A percentile compares a stretch with the other conserved stretches of the same genome.
Evolutionary conservation across 164 flowering plant species (phyloP).

Genomic region (Nymphaea colorata): DNA sequence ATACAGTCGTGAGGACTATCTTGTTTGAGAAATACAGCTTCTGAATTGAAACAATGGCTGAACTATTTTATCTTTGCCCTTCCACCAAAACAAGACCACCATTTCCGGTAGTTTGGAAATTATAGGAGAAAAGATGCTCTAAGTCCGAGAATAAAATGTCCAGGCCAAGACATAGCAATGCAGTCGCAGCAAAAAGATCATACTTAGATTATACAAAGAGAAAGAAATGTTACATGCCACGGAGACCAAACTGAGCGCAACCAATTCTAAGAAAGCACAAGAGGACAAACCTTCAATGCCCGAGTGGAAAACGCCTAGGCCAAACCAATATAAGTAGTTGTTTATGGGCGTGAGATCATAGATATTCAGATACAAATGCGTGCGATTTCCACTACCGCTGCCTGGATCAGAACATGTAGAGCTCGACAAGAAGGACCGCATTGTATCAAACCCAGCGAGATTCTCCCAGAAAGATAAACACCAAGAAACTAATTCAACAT

Average conservation of each 20-base stretch:
- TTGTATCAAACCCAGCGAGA: background rate
- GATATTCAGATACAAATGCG: constrained; percentile 64
- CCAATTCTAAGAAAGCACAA: background rate
- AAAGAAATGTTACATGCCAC: no score
- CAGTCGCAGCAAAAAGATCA: background rate
- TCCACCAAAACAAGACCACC: background rate
- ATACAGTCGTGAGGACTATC: no score
- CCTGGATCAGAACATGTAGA: constrained; percentile 2
- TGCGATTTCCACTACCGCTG: constrained; percentile 19
- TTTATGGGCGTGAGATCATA: constrained; percentile 90
- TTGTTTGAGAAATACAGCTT: no score
- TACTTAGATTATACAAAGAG: background rate
- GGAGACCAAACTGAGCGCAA: no score
- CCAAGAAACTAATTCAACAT: no score
- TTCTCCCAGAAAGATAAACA: background rate
- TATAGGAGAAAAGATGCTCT: background rate
- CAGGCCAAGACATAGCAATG: background rate
- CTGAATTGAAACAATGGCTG: background rate
- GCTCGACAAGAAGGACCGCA: constrained; percentile 41
- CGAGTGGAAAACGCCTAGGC: constrained; percentile 86
- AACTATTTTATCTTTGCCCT: background rate
- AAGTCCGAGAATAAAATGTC: background rate
- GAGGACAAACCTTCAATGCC: constrained; percentile 70
- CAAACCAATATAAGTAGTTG: constrained; percentile 82
- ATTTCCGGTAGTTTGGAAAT: background rate